phyloP scores from a whole-genome alignment of 176 grass and related monocot genomes.

The Cenchrus americanus region DNA sequence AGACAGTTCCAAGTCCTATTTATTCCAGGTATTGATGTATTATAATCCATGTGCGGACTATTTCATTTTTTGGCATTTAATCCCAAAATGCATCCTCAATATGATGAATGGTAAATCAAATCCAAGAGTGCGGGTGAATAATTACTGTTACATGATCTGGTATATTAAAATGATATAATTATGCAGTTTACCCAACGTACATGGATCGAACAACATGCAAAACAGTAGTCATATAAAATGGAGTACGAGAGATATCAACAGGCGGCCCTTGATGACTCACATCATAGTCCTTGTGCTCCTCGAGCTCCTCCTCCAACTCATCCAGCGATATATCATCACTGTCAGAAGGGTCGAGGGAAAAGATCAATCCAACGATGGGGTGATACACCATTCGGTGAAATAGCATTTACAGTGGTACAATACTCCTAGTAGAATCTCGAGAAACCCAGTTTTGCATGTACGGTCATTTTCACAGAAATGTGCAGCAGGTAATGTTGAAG shows the following conservation, averaged over 20 bases:
- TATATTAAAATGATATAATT: constrained; percentile 17
- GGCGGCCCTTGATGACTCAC: constrained; percentile 40
- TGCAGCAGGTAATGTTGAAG: neutral
- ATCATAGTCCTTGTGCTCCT: constrained; percentile 69
- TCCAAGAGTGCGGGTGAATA: neutral
- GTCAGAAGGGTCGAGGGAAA: constrained; percentile 30
- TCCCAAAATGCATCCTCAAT: neutral
- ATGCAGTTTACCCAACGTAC: neutral
- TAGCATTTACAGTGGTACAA: neutral
- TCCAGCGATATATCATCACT: constrained; percentile 74
- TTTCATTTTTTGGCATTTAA: neutral
- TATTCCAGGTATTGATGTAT: neutral
- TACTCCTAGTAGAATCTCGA: neutral
- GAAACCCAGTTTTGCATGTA: neutral
- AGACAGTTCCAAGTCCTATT: constrained; percentile 2
- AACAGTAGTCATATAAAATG: constrained; percentile 17
- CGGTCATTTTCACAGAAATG: neutral
- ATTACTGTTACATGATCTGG: neutral
- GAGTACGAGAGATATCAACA: neutral
- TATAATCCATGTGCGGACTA: neutral
- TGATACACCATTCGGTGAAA: neutral
- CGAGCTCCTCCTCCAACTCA: constrained; percentile 61
- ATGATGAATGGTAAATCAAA: neutral
- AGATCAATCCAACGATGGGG: neutral
- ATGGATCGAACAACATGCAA: constrained; percentile 1